A percentile compares a stretch with the other conserved stretches of the same genome.
Conservation (phyloP, 495 filamentous ascomycete species). For the Aspergillus indologenus region DNA sequence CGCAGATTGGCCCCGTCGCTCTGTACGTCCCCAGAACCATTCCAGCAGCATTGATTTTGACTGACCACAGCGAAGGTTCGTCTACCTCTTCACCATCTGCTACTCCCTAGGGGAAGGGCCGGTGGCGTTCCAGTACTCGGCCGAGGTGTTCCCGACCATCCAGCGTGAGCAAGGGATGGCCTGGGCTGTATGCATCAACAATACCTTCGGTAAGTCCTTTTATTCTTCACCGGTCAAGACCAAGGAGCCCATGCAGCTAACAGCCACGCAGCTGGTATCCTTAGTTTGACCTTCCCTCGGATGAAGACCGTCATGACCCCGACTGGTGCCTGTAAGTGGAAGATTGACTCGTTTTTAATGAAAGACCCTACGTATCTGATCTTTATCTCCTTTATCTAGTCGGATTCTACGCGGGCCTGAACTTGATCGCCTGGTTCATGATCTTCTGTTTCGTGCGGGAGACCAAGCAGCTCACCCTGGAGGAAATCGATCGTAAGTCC, state of each 20-base stretch:
- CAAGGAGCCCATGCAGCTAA: slow-evolving; percentile 9
- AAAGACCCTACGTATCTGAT: too few relatives aligned
- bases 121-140: slow-evolving; percentile 51
- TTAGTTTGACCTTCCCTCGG: slow-evolving; percentile 51
- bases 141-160: slow-evolving; percentile 50
- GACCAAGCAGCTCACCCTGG: slow-evolving; percentile 44
- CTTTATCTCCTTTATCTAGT: too few relatives aligned
- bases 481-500: slow-evolving; percentile 37
- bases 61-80: slow-evolving; percentile 25
- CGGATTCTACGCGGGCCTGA: slow-evolving; percentile 53
- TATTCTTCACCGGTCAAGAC: not conserved
- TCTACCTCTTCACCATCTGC: slow-evolving; percentile 41
- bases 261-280: slow-evolving; percentile 30
- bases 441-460: slow-evolving; percentile 52
- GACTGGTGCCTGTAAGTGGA: slow-evolving; percentile 44
- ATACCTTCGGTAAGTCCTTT: slow-evolving; percentile 35
- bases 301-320: slow-evolving; percentile 45
- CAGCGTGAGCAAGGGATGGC: slow-evolving; percentile 46
- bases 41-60: too few relatives aligned
- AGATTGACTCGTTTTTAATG: too few relatives aligned
- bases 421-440: slow-evolving; percentile 46
- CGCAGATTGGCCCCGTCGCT: slow-evolving; percentile 27
- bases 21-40: slow-evolving; percentile 29
- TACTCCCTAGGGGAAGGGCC: slow-evolving; percentile 51
- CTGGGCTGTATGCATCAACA: slow-evolving; percentile 47